phyloP scores from a whole-genome alignment of 1,284 basidiomycete genomes.

The Anthracocystis walkeri region DNA sequence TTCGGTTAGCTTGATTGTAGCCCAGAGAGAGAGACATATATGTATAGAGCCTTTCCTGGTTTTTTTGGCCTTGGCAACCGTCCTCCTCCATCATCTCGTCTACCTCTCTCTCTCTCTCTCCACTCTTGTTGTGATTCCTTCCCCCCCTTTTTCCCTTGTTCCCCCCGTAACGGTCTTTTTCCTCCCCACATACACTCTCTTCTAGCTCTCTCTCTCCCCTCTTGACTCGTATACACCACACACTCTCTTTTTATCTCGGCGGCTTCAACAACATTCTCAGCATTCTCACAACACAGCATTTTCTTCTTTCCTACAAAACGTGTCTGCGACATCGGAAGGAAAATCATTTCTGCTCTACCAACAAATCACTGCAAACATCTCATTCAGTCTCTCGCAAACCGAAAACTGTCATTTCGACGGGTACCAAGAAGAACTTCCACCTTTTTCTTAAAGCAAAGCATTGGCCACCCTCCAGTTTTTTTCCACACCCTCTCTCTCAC shows the following conservation, averaged over 20 bases:
- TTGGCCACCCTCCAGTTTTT: slow-evolving; percentile 18
- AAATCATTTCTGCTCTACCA: too few relatives aligned
- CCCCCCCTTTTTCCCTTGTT: neutral
- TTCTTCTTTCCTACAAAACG: neutral
- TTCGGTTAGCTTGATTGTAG: too few relatives aligned
- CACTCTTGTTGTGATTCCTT: neutral
- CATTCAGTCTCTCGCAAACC: neutral
- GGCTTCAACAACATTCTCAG: neutral
- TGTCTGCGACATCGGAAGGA: too few relatives aligned
- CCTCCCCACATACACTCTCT: neutral
- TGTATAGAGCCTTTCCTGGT: too few relatives aligned
- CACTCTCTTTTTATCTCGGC: slow-evolving; percentile 10
- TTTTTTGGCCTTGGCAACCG: neutral
- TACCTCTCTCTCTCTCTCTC: slow-evolving; percentile 1
- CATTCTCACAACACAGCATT: neutral
- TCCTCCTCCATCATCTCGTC: neutral
- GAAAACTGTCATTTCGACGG: slow-evolving; percentile 8
- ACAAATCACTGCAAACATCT: neutral
- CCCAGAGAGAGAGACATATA: too few relatives aligned
- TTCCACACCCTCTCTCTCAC: neutral
- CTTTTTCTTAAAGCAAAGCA: too few relatives aligned
- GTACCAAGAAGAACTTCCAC: slow-evolving; percentile 4
- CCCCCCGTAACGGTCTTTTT: neutral
- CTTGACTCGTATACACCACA: neutral
- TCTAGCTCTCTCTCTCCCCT: slow-evolving; percentile 3